These are phyloP conservation scores for Pichiaceae sp. DNA, from an alignment of 1,139 yeast species.

Conservation along the genomic window DNA sequence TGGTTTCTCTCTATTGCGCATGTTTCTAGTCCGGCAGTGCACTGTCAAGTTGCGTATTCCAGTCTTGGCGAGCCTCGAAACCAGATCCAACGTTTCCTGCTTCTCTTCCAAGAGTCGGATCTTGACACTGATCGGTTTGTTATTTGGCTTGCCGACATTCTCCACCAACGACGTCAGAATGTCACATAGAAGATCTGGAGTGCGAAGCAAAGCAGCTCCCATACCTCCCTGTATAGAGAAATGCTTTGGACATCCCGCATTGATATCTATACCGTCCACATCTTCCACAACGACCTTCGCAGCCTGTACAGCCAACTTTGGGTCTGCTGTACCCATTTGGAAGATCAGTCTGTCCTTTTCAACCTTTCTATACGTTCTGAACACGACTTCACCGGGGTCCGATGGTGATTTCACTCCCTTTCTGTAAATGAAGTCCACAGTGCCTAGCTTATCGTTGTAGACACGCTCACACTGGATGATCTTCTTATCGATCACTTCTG, in stretches of 20 bases:
- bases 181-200: conserved; percentile 68
- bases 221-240: conserved; percentile 81
- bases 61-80: conserved; percentile 58
- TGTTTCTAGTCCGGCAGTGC: conserved; percentile 82
- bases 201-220: conserved; percentile 88
- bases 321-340: conserved; percentile 83
- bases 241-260: conserved; percentile 94
- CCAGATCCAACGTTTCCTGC: conserved; percentile 53
- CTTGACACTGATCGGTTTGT: conserved; percentile 86
- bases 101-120: conserved; percentile 64
- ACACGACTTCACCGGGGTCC: conserved; percentile 38
- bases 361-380: conserved; percentile 58
- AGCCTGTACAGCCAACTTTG: conserved; percentile 81
- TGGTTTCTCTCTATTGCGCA: conserved; percentile 85
- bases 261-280: conserved; percentile 88
- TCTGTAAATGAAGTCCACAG: conserved; percentile 48
- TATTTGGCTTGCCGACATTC: conserved; percentile 69
- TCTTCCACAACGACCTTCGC: conserved; percentile 73
- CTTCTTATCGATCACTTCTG: conserved; percentile 87
- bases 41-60: conserved; percentile 82
- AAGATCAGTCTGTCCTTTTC: conserved; percentile 67
- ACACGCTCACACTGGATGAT: conserved; percentile 60
- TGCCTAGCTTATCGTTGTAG: conserved; percentile 43
- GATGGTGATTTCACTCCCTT: conserved; percentile 30
- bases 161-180: conserved; percentile 62